Evolutionary conservation across 768 basidiomycete species (phyloP), one percentile per base, ranked within the genome.

Genomic region (Megacollybia marginata): DNA sequence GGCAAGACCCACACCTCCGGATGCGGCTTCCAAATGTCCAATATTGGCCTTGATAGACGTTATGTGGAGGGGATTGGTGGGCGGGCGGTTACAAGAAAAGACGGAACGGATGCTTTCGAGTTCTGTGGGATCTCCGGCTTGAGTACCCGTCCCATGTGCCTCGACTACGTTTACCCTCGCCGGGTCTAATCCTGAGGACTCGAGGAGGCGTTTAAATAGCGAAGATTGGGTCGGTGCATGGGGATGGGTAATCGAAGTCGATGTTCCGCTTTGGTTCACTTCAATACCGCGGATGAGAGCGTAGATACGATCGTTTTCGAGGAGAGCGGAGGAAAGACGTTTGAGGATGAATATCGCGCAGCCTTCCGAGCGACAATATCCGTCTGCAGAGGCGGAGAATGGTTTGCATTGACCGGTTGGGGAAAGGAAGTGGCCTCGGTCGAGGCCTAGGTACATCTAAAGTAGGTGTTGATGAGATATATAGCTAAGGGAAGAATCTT

Each of bases 21-120:
- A 87, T 11, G 86, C 85, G 1, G 84, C 83, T 59, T 87, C 88
- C 4, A 83, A 66, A 58, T 89, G 87, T 0, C 87, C 86, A 19
- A 88, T 76, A 57, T 87, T 88, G 9, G 76, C 82, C 55, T 88
- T 88, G 55, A 88, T 68, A 2, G 82, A 84, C 7, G 82, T 80
- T 18, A 88, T 63, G 55, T 85, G 75, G 16, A 89, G 75, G 9
- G 76, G 76, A 48, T 80, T 79, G 50, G 65, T 60, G 11, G 57
- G 48, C 2, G 64, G 58, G 42, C 78, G 74, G 42, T 66, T 62
- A 33, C 53, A 53, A 2, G 72, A 68, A 49, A 88, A 74, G 28
- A 82, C 74, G 13, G 61, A 67, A 33, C 83, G 72, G 50, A 88
- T 75, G 44, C 81, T 80, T 51, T 78, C 74, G 34, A 88, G 57